Percentiles rank a stretch among this genome's conserved stretches.
Evolutionary conservation across 73 alveolate genomes (phyloP).

Genomic region (Tetrahymena malaccensis): DNA sequence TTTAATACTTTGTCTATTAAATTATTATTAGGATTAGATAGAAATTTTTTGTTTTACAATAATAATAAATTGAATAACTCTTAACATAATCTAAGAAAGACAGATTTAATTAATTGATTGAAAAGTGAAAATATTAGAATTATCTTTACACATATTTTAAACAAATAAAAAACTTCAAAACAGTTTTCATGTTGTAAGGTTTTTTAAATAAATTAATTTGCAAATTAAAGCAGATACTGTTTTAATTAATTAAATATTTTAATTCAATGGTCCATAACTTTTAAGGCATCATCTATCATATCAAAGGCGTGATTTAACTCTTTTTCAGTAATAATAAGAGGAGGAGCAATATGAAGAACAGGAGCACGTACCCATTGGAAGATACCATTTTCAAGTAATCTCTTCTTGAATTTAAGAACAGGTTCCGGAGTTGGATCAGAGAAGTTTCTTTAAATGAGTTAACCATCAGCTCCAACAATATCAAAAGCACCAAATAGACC

Average conservation of each 20-base stretch:
- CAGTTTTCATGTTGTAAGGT: not conserved
- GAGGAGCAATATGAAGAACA: conserved; percentile 36
- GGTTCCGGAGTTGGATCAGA: conserved; percentile 31
- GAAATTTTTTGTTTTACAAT: no score
- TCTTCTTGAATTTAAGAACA: conserved; percentile 19
- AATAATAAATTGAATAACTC: no score
- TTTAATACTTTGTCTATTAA: no score
- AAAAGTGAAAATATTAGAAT: not conserved
- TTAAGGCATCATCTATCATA: conserved; percentile 32
- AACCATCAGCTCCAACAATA: conserved; percentile 17
- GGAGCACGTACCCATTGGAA: conserved; percentile 37
- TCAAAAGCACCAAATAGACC: conserved; percentile 52
- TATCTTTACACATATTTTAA: not conserved
- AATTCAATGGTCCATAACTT: conserved; percentile 24
- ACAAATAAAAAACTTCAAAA: not conserved
- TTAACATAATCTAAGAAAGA: no score
- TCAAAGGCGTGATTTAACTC: conserved; percentile 21
- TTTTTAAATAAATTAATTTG: not conserved
- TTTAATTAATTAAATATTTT: not conserved
- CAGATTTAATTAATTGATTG: no score
- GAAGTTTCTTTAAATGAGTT: not conserved
- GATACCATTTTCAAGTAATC: conserved; percentile 30
- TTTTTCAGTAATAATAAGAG: conserved; percentile 36
- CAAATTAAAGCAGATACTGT: not conserved
- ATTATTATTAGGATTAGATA: no score